phyloP scores from a whole-genome alignment of 1,139 yeast genomes.

The Suhomyces yuchorum region DNA sequence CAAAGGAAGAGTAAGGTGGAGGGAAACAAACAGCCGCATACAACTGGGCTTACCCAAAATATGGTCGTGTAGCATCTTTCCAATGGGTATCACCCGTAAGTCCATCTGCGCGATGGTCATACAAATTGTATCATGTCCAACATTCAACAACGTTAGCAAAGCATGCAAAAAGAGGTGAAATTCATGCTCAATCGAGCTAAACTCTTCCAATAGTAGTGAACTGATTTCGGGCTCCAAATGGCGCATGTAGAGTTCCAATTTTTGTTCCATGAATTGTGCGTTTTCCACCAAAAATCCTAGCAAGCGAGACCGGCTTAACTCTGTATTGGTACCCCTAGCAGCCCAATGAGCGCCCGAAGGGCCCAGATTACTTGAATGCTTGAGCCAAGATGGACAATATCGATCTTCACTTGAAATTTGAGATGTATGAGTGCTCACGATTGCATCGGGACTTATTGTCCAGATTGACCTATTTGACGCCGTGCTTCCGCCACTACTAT shows the following conservation, averaged over 20 bases:
- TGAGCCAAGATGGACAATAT: slow-evolving; percentile 7
- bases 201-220: not conserved
- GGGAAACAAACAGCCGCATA: not conserved
- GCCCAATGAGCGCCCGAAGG: not conserved
- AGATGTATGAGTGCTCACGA: not conserved
- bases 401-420: not conserved
- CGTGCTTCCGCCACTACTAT: not conserved
- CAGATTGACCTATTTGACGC: not conserved
- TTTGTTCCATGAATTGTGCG: not conserved
- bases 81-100: not conserved
- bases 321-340: not conserved
- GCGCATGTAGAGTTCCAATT: no score
- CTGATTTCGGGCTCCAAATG: not conserved
- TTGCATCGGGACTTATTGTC: not conserved
- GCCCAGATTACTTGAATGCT: not conserved
- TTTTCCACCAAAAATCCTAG: not conserved
- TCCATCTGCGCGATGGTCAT: not conserved
- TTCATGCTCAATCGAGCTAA: not conserved
- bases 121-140: not conserved
- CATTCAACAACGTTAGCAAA: not conserved
- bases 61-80: not conserved
- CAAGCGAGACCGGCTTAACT: not conserved
- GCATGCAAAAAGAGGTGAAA: not conserved
- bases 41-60: not conserved
- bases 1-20: slow-evolving; percentile 2